These are phyloP conservation scores for Fusarium robinianum DNA, from an alignment of 2,329 filamentous ascomycete genomes.

Conservation along the genomic window DNA sequence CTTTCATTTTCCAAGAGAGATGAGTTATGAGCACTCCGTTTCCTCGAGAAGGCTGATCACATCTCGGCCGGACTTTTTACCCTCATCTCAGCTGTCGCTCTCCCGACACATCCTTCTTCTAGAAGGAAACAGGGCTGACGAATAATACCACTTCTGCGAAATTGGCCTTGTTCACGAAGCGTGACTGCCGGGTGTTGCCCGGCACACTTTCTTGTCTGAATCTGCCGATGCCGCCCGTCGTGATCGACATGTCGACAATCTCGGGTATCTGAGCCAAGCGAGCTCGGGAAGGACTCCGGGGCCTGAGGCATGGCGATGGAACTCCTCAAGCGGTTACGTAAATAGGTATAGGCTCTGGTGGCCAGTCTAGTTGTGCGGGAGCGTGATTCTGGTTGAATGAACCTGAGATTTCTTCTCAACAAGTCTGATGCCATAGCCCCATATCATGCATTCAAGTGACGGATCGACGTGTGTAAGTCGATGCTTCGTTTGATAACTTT, in stretches of 20 bases:
- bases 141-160: constrained; percentile 20
- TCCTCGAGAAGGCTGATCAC: constrained; percentile 14
- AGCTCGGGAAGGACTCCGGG: constrained; percentile 18
- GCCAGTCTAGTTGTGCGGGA: background rate
- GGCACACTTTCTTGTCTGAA: constrained; percentile 12
- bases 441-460: constrained; percentile 15
- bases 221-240: constrained; percentile 26
- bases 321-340: constrained; percentile 14
- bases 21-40: too few species aligned
- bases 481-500: constrained; percentile 25
- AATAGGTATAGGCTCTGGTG: constrained; percentile 4
- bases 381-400: background rate
- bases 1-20: constrained; percentile 34
- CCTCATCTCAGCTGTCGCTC: constrained; percentile 17
- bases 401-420: background rate
- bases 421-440: constrained; percentile 1
- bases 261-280: constrained; percentile 35
- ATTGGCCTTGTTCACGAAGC: constrained; percentile 24
- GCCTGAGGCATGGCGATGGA: constrained; percentile 12
- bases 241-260: constrained; percentile 38
- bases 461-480: constrained; percentile 20
- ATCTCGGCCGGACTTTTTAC: constrained; percentile 18
- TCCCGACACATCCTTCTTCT: constrained; percentile 23
- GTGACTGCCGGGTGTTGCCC: constrained; percentile 11
- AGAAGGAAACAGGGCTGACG: constrained; percentile 25